Conservation (phyloP, 257 asterid genomes). For the Ehretia macrophylla region DNA sequence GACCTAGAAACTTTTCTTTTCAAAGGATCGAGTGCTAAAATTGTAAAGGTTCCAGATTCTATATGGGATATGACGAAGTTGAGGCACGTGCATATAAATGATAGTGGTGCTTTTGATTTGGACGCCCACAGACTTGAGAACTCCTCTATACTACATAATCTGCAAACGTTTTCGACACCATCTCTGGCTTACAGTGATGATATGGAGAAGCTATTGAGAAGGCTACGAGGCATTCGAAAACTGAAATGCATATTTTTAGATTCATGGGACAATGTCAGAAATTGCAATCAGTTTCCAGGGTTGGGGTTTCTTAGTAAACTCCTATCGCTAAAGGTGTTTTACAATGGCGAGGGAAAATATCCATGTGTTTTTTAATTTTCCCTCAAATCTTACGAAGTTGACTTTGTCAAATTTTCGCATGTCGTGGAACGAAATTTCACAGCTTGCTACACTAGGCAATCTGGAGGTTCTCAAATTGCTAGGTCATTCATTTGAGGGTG, state of each 20-base stretch:
- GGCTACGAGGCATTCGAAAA: not conserved
- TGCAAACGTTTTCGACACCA: not conserved
- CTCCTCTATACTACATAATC: not conserved
- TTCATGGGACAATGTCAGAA: not conserved
- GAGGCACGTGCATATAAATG: not conserved
- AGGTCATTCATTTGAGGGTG: not conserved
- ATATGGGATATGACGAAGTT: not conserved
- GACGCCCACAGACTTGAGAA: not conserved
- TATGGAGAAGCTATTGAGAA: not conserved
- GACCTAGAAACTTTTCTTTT: constrained; percentile 2
- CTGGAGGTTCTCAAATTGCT: constrained; percentile 5
- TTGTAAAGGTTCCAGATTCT: not conserved
- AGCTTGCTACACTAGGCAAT: not conserved
- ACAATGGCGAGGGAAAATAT: not conserved
- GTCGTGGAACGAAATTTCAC: not conserved
- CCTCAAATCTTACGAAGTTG: not conserved
- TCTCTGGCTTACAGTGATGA: not conserved
- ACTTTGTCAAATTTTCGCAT: not conserved
- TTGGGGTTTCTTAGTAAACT: not conserved
- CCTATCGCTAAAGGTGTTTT: not conserved
- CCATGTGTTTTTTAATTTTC: not conserved
- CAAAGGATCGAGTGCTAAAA: not conserved
- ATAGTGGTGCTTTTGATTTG: not conserved
- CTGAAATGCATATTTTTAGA: not conserved
- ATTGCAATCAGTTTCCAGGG: not conserved